A percentile compares a stretch with the other conserved stretches of the same genome.
These are phyloP conservation scores for Cantharellus cinnabarinus DNA, from an alignment of 768 basidiomycete species.

Conservation along the genomic window DNA sequence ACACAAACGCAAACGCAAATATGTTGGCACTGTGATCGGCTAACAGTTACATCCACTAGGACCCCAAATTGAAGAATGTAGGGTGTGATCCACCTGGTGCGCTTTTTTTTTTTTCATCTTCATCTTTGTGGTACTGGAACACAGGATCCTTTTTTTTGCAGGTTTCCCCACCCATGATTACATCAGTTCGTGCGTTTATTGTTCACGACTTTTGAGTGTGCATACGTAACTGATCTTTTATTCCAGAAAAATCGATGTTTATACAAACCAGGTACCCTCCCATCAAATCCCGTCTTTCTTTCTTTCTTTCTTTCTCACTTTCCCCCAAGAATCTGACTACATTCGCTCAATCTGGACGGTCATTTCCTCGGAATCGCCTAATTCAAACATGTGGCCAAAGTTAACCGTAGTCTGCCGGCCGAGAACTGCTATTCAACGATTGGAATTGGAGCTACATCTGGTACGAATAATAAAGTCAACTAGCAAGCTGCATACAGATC, in stretches of 20 bases:
- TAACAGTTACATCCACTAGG: background rate
- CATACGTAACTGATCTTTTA: background rate
- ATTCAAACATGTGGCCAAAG: constrained; percentile 18
- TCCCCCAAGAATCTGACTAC: constrained; percentile 7
- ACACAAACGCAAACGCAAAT: constrained; percentile 7
- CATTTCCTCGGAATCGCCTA: constrained; percentile 47
- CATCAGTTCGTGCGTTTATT: constrained; percentile 36
- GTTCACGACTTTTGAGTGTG: background rate
- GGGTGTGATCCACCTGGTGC: constrained; percentile 52
- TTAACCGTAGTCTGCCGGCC: too few relatives aligned
- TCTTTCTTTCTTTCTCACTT: background rate
- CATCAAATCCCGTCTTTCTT: background rate
- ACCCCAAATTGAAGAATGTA: constrained; percentile 32
- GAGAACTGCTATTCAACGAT: too few relatives aligned
- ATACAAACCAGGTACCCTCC: constrained; percentile 3
- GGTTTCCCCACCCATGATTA: constrained; percentile 66
- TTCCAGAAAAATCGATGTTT: background rate
- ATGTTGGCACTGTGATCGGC: background rate
- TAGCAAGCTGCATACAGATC: too few relatives aligned
- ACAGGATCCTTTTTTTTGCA: too few relatives aligned
- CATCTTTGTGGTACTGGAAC: too few relatives aligned
- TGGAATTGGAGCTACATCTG: too few relatives aligned
- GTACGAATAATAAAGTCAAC: too few relatives aligned
- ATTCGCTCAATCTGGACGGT: constrained; percentile 37
- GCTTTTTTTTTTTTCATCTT: too few relatives aligned